phyloP scores from a whole-genome alignment of 129 eudicot genomes.

The Flaveria robusta region DNA sequence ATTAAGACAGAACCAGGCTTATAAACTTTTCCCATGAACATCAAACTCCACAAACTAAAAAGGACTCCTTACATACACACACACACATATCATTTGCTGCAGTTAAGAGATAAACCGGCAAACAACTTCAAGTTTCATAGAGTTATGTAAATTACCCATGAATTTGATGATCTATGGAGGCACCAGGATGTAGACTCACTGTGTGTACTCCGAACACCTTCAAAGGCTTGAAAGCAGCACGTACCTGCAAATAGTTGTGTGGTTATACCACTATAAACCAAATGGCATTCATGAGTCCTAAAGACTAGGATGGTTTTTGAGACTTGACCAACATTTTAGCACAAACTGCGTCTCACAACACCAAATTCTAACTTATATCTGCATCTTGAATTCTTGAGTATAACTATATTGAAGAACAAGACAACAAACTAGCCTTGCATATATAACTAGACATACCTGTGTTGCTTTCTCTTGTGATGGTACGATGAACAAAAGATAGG shows the following conservation, averaged over 20 bases:
- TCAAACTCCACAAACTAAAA: background rate
- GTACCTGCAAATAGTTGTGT: slow-evolving; percentile 55
- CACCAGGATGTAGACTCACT: slow-evolving; percentile 85
- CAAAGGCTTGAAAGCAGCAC: slow-evolving; percentile 75
- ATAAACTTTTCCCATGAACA: background rate
- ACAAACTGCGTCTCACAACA: background rate
- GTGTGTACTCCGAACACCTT: slow-evolving; percentile 80
- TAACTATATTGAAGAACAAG: background rate
- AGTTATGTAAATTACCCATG: slow-evolving; percentile 52
- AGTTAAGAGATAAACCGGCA: background rate
- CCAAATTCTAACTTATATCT: background rate
- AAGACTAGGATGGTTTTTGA: background rate
- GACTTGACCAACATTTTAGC: background rate
- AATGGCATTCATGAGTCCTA: background rate
- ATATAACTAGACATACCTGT: slow-evolving; percentile 49
- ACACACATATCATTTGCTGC: background rate
- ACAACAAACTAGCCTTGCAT: background rate
- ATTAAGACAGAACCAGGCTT: background rate
- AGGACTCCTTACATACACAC: background rate
- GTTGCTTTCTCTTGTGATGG: slow-evolving; percentile 78
- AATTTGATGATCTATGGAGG: slow-evolving; percentile 82
- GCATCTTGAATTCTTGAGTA: background rate
- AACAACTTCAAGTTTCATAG: background rate
- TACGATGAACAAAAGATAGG: slow-evolving; percentile 76
- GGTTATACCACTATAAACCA: slow-evolving; percentile 16